phyloP scores from a whole-genome alignment of 1,284 basidiomycete genomes.

The Pseudozyma sp. region DNA sequence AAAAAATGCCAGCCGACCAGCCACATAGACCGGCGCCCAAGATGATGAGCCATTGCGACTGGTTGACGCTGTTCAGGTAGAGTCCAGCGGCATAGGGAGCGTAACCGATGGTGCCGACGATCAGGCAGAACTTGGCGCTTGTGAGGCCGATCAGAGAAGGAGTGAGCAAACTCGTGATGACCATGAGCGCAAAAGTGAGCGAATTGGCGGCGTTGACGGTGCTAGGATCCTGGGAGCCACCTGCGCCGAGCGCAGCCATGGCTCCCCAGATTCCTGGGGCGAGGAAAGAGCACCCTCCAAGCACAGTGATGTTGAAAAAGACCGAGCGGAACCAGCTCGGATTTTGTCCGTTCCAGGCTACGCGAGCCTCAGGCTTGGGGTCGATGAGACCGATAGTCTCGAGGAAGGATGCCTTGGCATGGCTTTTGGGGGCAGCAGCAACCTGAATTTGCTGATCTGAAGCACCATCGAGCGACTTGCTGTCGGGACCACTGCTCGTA shows the following conservation, averaged over 20 bases:
- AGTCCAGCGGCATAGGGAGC: conserved; percentile 68
- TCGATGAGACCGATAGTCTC: conserved; percentile 43
- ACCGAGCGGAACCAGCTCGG: conserved; percentile 51
- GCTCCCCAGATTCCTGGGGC: conserved; percentile 68
- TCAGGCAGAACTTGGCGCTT: conserved; percentile 61
- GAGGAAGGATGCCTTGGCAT: conserved; percentile 22
- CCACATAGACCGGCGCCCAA: no score
- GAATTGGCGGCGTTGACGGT: conserved; percentile 69
- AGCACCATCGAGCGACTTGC: conserved; percentile 19
- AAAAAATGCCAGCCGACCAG: no score
- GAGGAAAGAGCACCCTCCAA: conserved; percentile 68
- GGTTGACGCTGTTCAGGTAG: conserved; percentile 58
- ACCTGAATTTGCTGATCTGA: conserved; percentile 7
- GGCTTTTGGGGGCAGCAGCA: not conserved
- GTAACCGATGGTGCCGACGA: conserved; percentile 65
- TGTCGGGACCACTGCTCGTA: conserved; percentile 17
- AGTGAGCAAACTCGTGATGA: conserved; percentile 63
- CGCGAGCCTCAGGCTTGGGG: conserved; percentile 35
- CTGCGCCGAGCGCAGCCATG: conserved; percentile 65
- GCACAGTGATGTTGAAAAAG: conserved; percentile 64
- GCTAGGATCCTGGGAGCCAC: conserved; percentile 58
- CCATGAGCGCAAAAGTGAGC: conserved; percentile 68
- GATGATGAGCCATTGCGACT: conserved; percentile 66
- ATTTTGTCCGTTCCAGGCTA: conserved; percentile 32
- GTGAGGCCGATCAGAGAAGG: conserved; percentile 56